A percentile compares a stretch with the other conserved stretches of the same genome.
Conservation (phyloP, 306 rosid genomes). For the Clitoria ternatea region DNA sequence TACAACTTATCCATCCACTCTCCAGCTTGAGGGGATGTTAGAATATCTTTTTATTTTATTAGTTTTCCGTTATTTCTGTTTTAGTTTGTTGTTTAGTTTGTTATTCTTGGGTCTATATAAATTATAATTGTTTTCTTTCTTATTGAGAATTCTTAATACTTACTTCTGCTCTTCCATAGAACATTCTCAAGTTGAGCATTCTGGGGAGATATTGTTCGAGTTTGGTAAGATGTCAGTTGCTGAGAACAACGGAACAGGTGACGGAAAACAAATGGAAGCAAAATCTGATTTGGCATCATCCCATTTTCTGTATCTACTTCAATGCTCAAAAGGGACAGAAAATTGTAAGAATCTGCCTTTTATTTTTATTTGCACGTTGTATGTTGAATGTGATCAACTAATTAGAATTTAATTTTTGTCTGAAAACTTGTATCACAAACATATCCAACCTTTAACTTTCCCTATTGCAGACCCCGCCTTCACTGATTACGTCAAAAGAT, state of each 20-base stretch:
- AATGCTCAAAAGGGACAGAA: too few species aligned
- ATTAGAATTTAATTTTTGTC: not conserved
- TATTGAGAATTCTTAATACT: too few species aligned
- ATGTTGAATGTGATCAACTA: not conserved
- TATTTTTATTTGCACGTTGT: not conserved
- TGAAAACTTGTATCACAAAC: not conserved
- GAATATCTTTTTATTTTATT: too few species aligned
- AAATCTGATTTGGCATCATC: constrained; percentile 37
- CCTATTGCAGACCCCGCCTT: constrained; percentile 61
- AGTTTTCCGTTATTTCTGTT: too few species aligned
- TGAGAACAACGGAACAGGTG: constrained; percentile 32
- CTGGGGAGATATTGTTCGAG: constrained; percentile 77
- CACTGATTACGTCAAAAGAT: constrained; percentile 65
- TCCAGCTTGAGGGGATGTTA: too few species aligned
- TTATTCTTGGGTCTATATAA: too few species aligned
- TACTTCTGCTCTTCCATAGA: constrained; percentile 49
- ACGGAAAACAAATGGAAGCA: constrained; percentile 26
- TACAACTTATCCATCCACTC: too few species aligned
- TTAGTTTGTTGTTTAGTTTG: too few species aligned
- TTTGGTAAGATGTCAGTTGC: constrained; percentile 39
- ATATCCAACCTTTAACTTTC: not conserved
- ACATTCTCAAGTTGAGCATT: constrained; percentile 42
- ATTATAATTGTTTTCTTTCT: too few species aligned
- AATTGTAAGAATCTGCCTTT: constrained; percentile 47
- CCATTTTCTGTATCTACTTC: constrained; percentile 56